Evolutionary conservation across 179 eudicot genomes (phyloP).

Genomic region (Heliamphora pulchella): DNA sequence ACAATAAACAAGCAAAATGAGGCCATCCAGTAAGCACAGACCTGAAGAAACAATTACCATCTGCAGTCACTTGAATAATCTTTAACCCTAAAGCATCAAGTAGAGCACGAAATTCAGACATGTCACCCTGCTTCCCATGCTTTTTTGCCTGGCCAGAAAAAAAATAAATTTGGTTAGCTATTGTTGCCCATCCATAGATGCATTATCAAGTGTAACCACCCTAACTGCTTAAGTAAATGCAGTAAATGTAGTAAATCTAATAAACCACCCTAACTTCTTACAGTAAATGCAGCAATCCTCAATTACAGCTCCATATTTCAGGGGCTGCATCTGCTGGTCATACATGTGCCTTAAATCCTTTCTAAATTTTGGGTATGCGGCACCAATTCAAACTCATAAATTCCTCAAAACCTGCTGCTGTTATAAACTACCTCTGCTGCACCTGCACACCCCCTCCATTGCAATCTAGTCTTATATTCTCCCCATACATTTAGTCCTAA

Average conservation of each 20-base stretch:
- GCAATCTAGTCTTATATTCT: not conserved
- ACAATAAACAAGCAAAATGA: constrained; percentile 3
- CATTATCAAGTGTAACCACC: not conserved
- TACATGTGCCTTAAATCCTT: not conserved
- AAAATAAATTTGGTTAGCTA: constrained; percentile 8
- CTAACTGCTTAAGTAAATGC: not conserved
- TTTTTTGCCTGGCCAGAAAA: constrained; percentile 46
- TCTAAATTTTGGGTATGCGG: not conserved
- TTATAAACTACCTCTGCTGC: not conserved
- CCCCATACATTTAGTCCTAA: not conserved
- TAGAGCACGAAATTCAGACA: constrained; percentile 59
- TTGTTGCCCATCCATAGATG: not conserved
- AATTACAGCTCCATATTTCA: not conserved
- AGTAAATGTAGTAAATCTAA: not conserved
- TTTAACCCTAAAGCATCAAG: constrained; percentile 76
- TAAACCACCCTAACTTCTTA: constrained; percentile 6
- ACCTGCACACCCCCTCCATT: not conserved
- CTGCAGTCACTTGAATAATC: constrained; percentile 73
- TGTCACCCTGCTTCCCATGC: constrained; percentile 60
- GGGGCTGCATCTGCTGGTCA: not conserved
- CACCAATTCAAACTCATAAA: not conserved
- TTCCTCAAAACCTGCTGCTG: not conserved
- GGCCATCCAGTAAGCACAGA: constrained; percentile 31
- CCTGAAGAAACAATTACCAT: constrained; percentile 99
- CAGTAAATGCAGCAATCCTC: not conserved